Percentiles rank a stretch among this genome's conserved stretches.
Conservation (phyloP, 2,329 filamentous ascomycete species). For the Talaromyces islandicus region DNA sequence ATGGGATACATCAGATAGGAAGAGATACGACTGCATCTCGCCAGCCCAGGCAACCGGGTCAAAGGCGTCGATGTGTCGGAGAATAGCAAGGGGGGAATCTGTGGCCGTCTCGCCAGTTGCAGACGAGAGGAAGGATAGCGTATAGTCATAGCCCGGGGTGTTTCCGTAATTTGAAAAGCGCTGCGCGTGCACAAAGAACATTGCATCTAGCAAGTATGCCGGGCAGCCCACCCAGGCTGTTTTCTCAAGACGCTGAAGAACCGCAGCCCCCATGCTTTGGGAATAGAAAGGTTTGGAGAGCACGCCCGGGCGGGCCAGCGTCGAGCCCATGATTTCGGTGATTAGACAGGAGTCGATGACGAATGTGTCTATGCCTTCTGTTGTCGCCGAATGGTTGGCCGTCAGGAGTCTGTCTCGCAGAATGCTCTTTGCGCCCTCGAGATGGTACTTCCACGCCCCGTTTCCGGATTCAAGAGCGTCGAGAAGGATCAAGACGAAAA, state of each 20-base stretch:
- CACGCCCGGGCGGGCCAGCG: constrained; percentile 32
- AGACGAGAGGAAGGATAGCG: constrained; percentile 22
- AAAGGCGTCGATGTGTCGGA: constrained; percentile 34
- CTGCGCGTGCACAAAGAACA: constrained; percentile 34
- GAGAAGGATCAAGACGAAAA: constrained; percentile 45
- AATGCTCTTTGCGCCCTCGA: constrained; percentile 46
- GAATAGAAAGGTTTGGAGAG: constrained; percentile 35
- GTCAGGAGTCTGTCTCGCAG: constrained; percentile 27
- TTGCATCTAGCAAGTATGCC: constrained; percentile 34
- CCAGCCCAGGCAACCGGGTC: constrained; percentile 32
- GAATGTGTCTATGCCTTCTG: constrained; percentile 30
- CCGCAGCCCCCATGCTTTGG: constrained; percentile 27
- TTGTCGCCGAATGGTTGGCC: constrained; percentile 15
- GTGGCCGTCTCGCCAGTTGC: constrained; percentile 21
- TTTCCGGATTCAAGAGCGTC: constrained; percentile 47
- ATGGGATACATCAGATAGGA: constrained; percentile 42
- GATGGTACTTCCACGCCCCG: constrained; percentile 47
- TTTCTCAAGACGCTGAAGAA: constrained; percentile 34
- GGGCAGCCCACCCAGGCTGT: constrained; percentile 37
- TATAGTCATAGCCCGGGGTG: constrained; percentile 14
- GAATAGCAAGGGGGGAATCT: constrained; percentile 25
- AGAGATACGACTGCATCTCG: constrained; percentile 33
- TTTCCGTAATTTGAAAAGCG: constrained; percentile 27
- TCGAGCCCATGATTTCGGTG: constrained; percentile 39
- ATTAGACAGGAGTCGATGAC: constrained; percentile 33